Evolutionary conservation across 164 flowering plant species (phyloP).

Genomic region (Piper longum): DNA sequence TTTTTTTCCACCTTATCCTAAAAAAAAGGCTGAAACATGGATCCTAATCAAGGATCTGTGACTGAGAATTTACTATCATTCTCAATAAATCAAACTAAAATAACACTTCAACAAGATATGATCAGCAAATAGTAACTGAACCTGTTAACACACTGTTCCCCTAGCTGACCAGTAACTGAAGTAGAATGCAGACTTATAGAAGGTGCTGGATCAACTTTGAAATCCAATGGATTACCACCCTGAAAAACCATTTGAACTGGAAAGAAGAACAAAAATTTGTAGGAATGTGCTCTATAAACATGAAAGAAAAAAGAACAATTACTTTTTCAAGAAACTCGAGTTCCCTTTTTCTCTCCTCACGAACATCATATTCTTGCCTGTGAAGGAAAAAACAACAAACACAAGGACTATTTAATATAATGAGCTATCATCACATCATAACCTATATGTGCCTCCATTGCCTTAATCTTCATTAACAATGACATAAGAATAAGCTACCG

Average conservation of each 20-base stretch:
- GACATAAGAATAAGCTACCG: slow-evolving; percentile 32
- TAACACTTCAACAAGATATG: no score
- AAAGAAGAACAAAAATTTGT: neutral
- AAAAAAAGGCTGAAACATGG: neutral
- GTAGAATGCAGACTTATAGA: slow-evolving; percentile 88
- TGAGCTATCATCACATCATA: neutral
- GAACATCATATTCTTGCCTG: slow-evolving; percentile 90
- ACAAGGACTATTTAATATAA: neutral
- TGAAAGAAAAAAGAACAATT: slow-evolving; percentile 5
- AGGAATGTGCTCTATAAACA: neutral
- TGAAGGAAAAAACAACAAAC: slow-evolving; percentile 7
- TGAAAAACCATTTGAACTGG: slow-evolving; percentile 16
- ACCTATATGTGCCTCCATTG: neutral
- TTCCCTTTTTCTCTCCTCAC: slow-evolving; percentile 80
- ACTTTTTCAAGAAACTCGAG: slow-evolving; percentile 96
- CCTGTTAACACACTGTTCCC: slow-evolving; percentile 62
- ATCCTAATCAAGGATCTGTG: neutral
- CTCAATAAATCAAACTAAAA: no score
- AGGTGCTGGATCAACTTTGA: slow-evolving; percentile 51
- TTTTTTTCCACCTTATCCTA: no score
- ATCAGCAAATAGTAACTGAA: slow-evolving; percentile 4
- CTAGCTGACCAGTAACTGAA: slow-evolving; percentile 65
- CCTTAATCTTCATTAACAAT: neutral
- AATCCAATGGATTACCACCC: slow-evolving; percentile 99
- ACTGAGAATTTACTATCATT: no score